A percentile compares a stretch with the other conserved stretches of the same genome.
These are phyloP conservation scores for Lasiosphaeria hispida DNA, from an alignment of 495 filamentous ascomycete genomes.

Conservation along the genomic window DNA sequence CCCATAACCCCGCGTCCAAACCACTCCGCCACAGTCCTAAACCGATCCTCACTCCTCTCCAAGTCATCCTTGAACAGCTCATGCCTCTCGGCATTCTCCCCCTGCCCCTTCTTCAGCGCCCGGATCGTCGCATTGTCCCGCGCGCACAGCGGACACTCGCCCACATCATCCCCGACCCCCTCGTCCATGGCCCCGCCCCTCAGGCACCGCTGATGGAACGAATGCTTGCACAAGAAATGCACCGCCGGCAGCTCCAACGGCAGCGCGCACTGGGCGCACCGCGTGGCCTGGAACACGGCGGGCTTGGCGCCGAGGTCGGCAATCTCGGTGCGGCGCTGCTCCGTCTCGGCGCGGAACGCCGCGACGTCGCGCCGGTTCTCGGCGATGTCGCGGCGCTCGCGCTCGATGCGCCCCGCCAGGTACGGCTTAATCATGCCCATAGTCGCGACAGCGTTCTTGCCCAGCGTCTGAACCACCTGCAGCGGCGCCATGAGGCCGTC, in stretches of 20 bases:
- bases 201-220: constrained; percentile 87
- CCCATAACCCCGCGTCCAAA: constrained; percentile 92
- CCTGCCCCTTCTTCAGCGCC: constrained; percentile 80
- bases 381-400: constrained; percentile 79
- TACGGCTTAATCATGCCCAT: constrained; percentile 98
- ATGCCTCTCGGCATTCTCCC: constrained; percentile 83
- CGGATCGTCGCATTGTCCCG: constrained; percentile 79
- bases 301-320: constrained; percentile 72
- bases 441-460: constrained; percentile 66
- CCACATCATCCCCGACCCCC: constrained; percentile 55
- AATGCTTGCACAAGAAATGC: constrained; percentile 95
- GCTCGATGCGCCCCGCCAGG: constrained; percentile 80
- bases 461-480: constrained; percentile 90
- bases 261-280: constrained; percentile 75
- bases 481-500: constrained; percentile 93
- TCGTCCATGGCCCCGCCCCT: constrained; percentile 36
- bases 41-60: constrained; percentile 75
- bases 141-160: constrained; percentile 83
- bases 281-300: constrained; percentile 81
- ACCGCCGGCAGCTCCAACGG: constrained; percentile 81
- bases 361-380: constrained; percentile 79
- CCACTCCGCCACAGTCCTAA: constrained; percentile 87
- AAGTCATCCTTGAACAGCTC: constrained; percentile 85
- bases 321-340: constrained; percentile 73
- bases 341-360: constrained; percentile 84